phyloP scores from a whole-genome alignment of 805 yeast genomes.

The Saccharomycopsis sp. region DNA sequence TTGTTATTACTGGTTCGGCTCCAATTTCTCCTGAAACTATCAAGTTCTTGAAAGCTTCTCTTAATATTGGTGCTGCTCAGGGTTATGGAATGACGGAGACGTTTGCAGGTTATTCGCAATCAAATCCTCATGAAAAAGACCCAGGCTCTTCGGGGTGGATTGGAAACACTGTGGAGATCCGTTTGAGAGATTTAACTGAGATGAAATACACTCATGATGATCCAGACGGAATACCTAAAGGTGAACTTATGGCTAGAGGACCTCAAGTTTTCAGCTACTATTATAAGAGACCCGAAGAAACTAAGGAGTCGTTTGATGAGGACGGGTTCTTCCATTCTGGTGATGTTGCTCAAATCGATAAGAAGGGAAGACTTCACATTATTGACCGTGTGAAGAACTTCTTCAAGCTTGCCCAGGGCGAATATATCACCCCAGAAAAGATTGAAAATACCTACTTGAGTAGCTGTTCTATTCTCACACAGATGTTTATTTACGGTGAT shows the following conservation, averaged over 20 bases:
- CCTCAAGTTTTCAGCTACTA: slow-evolving; percentile 48
- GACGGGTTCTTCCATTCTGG: slow-evolving; percentile 56
- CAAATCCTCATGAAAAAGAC: slow-evolving; percentile 33
- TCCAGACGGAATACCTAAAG: slow-evolving; percentile 28
- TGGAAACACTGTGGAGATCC: slow-evolving; percentile 39
- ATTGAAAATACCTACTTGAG: slow-evolving; percentile 52
- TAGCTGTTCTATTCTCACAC: slow-evolving; percentile 35
- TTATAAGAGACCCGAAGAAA: slow-evolving; percentile 43
- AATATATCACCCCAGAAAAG: slow-evolving; percentile 61
- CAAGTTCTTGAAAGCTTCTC: slow-evolving; percentile 45
- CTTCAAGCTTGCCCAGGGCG: slow-evolving; percentile 49
- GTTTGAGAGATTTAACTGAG: slow-evolving; percentile 41
- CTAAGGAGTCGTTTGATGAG: slow-evolving; percentile 37
- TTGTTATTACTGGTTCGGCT: slow-evolving; percentile 45
- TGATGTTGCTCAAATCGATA: slow-evolving; percentile 44
- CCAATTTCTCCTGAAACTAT: slow-evolving; percentile 52
- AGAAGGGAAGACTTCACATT: slow-evolving; percentile 41
- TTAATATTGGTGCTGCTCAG: slow-evolving; percentile 40
- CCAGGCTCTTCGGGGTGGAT: slow-evolving; percentile 37
- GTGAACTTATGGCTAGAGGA: slow-evolving; percentile 50
- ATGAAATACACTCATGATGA: slow-evolving; percentile 33
- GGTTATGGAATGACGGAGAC: slow-evolving; percentile 55
- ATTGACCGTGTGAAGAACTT: slow-evolving; percentile 53
- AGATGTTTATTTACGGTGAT: slow-evolving; percentile 52
- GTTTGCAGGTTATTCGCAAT: slow-evolving; percentile 38